Conservation (phyloP, 1,284 basidiomycete species). For the Ceratobasidium sp. region DNA sequence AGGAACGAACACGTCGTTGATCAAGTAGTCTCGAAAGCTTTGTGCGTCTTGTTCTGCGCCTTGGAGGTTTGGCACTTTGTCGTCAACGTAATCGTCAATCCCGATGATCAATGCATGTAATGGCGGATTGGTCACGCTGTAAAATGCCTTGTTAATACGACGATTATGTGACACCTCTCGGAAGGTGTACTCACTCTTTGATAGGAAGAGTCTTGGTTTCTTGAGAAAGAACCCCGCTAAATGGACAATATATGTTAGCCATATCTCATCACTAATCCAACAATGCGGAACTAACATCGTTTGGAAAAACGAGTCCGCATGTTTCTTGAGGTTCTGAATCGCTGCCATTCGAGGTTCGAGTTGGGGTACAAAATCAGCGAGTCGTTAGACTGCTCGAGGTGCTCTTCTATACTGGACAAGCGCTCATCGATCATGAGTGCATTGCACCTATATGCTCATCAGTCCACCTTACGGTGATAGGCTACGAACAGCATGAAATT, state of each 20-base stretch:
- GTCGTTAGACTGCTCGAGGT: too few species aligned
- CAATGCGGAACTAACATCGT: neutral
- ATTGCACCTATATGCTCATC: too few species aligned
- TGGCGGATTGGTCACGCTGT: neutral
- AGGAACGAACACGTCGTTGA: neutral
- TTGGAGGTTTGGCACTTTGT: neutral
- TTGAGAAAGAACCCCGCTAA: neutral
- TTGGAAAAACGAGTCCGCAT: neutral
- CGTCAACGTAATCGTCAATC: neutral
- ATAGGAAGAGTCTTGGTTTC: neutral
- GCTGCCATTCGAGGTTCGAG: neutral
- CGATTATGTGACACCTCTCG: neutral
- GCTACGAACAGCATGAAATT: neutral
- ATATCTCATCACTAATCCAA: too few species aligned
- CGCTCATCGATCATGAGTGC: neutral
- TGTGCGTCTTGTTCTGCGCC: slow-evolving; percentile 24
- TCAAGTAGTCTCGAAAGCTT: neutral
- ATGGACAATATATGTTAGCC: neutral
- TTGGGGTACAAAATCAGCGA: neutral
- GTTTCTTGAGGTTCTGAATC: neutral
- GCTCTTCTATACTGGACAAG: too few species aligned
- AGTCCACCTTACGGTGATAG: too few species aligned
- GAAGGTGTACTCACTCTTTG: neutral
- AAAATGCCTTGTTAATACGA: neutral
- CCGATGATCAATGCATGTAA: slow-evolving; percentile 22